These are phyloP conservation scores for Eucalyptus cloeziana DNA, from an alignment of 345 rosid genomes.

Conservation along the genomic window DNA sequence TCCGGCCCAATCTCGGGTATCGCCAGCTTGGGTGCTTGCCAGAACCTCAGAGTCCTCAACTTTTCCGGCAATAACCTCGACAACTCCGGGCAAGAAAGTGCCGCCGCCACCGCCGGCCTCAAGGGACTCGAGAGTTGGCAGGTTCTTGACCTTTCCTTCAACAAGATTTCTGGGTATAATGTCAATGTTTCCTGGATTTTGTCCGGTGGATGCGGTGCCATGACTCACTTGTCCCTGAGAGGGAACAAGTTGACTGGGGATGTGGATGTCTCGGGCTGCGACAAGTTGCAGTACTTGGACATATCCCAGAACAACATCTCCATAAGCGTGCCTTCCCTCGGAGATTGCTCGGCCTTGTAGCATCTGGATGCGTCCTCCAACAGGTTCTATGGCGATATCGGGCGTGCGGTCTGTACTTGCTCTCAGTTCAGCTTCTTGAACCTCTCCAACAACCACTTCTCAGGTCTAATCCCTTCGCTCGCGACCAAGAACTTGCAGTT, in stretches of 20 bases:
- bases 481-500: slow-evolving; percentile 31
- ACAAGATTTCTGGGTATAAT: slow-evolving; percentile 32
- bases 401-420: slow-evolving; percentile 39
- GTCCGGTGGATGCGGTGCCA: slow-evolving; percentile 43
- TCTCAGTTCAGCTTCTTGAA: slow-evolving; percentile 45
- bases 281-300: slow-evolving; percentile 44
- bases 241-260: slow-evolving; percentile 69
- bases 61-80: slow-evolving; percentile 45
- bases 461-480: slow-evolving; percentile 49
- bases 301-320: slow-evolving; percentile 70
- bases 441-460: slow-evolving; percentile 48
- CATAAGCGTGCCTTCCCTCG: slow-evolving; percentile 29
- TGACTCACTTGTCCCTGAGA: slow-evolving; percentile 33
- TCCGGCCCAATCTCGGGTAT: slow-evolving; percentile 47
- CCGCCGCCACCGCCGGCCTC: background rate
- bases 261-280: slow-evolving; percentile 46
- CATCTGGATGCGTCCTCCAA: slow-evolving; percentile 72
- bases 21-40: slow-evolving; percentile 35
- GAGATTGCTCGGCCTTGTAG: slow-evolving; percentile 51
- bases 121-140: slow-evolving; percentile 11
- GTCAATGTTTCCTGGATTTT: slow-evolving; percentile 34
- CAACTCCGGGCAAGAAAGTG: slow-evolving; percentile 17
- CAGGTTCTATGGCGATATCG: slow-evolving; percentile 49
- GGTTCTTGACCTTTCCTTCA: slow-evolving; percentile 65
- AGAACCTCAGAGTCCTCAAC: slow-evolving; percentile 35